These are phyloP conservation scores for Zoysia japonica DNA, from an alignment of 176 grass and related monocot genomes.

Conservation along the genomic window DNA sequence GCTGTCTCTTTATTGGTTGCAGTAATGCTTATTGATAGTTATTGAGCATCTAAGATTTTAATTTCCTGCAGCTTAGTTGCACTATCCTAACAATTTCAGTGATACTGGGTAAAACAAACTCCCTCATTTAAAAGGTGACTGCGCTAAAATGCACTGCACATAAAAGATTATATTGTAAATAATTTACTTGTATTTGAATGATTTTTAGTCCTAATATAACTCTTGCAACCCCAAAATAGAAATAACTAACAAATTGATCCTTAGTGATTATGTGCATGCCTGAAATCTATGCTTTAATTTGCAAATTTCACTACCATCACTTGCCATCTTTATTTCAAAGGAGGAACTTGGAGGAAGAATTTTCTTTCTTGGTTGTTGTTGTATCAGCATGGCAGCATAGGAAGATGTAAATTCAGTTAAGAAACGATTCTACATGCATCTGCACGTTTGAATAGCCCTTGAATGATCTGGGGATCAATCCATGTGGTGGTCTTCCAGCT, in stretches of 20 bases:
- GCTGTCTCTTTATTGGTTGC: neutral
- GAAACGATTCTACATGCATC: conserved; percentile 33
- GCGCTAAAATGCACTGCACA: too few species aligned
- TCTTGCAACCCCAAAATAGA: too few species aligned
- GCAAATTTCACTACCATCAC: conserved; percentile 1
- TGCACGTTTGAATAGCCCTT: conserved; percentile 14
- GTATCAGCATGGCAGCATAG: conserved; percentile 49
- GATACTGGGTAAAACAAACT: conserved; percentile 3
- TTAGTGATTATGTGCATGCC: too few species aligned
- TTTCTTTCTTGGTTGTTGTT: conserved; percentile 47
- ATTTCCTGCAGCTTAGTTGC: neutral
- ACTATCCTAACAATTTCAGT: neutral
- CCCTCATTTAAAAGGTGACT: neutral
- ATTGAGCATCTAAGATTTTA: neutral
- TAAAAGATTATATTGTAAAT: too few species aligned
- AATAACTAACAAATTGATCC: too few species aligned
- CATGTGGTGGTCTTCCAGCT: conserved; percentile 42
- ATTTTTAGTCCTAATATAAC: too few species aligned
- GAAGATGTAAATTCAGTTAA: conserved; percentile 48
- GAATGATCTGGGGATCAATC: conserved; percentile 28
- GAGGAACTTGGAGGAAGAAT: conserved; percentile 43
- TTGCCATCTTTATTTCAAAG: conserved; percentile 49
- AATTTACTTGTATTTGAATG: too few species aligned
- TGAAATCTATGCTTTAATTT: too few species aligned
- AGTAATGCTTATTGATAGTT: neutral